A percentile compares a stretch with the other conserved stretches of the same genome.
Conservation (phyloP, 1,139 yeast genomes). For the Taiozyma sp. region DNA sequence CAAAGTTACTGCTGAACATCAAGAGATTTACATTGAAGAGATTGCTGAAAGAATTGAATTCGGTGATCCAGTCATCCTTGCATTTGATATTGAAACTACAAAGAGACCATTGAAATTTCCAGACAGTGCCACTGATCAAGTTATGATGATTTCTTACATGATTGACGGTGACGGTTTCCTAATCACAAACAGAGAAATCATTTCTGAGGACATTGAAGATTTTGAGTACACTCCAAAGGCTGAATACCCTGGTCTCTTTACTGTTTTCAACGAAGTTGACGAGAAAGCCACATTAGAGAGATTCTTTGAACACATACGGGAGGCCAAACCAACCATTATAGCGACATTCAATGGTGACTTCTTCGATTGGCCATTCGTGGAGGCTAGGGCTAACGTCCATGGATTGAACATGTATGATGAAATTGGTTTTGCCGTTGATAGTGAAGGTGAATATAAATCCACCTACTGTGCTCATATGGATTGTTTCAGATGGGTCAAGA, state of each 20-base stretch:
- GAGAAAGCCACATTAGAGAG: slow-evolving; percentile 70
- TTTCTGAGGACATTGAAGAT: slow-evolving; percentile 91
- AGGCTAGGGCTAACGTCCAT: slow-evolving; percentile 74
- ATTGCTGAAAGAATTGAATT: slow-evolving; percentile 78
- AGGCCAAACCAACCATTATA: slow-evolving; percentile 86
- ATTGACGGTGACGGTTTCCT: slow-evolving; percentile 95
- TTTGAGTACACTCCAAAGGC: slow-evolving; percentile 98
- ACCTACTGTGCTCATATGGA: slow-evolving; percentile 96
- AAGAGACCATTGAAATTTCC: slow-evolving; percentile 96
- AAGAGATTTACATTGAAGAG: slow-evolving; percentile 51
- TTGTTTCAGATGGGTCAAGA: slow-evolving; percentile 97
- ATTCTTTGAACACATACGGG: slow-evolving; percentile 88
- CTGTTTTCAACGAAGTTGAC: slow-evolving; percentile 84
- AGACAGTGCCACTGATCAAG: slow-evolving; percentile 84
- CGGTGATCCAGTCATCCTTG: slow-evolving; percentile 96
- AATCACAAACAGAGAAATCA: slow-evolving; percentile 91
- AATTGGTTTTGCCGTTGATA: slow-evolving; percentile 88
- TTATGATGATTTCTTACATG: slow-evolving; percentile 99
- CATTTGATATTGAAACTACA: slow-evolving; percentile 97
- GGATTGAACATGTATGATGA: slow-evolving; percentile 88
- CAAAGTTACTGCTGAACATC: slow-evolving; percentile 60
- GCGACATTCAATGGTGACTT: slow-evolving; percentile 98
- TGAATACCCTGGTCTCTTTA: slow-evolving; percentile 86
- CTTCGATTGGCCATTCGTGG: slow-evolving; percentile 99
- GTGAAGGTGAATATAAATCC: slow-evolving; percentile 90